Conservation (phyloP, 202 grass and related monocot species). For the Carex sylvatica region DNA sequence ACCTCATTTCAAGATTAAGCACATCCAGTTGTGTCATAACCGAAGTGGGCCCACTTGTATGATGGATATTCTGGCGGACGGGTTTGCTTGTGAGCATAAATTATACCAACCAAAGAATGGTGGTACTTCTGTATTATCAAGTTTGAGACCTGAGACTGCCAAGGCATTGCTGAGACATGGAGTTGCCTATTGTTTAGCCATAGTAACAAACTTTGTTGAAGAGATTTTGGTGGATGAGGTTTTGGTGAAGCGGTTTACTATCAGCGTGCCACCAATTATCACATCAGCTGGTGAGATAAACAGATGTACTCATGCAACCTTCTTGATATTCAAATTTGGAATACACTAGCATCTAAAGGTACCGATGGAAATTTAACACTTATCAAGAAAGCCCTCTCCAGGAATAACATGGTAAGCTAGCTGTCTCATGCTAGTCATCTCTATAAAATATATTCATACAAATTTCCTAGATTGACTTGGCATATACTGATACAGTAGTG, state of each 20-base stretch:
- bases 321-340: conserved; percentile 59
- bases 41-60: conserved; percentile 32
- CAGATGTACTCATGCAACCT: conserved; percentile 42
- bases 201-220: conserved; percentile 34
- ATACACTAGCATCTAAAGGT: conserved; percentile 33
- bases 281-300: conserved; percentile 4
- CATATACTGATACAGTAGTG: not conserved
- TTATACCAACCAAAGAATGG: conserved; percentile 51
- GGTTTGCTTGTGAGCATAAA: conserved; percentile 25
- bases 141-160: conserved; percentile 24
- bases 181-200: conserved; percentile 42
- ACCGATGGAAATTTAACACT: conserved; percentile 48
- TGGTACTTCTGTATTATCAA: conserved; percentile 66
- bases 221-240: conserved; percentile 48
- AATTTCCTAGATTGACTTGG: not conserved
- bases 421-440: not conserved
- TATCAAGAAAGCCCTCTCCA: conserved; percentile 42
- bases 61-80: conserved; percentile 50
- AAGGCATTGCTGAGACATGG: conserved; percentile 33
- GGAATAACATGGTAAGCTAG: conserved; percentile 40
- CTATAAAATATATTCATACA: not conserved
- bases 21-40: conserved; percentile 27
- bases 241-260: conserved; percentile 44
- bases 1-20: conserved; percentile 44
- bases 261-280: conserved; percentile 35